phyloP scores from a whole-genome alignment of 2,329 filamentous ascomycete genomes.

The Fonsecaea erecta region DNA sequence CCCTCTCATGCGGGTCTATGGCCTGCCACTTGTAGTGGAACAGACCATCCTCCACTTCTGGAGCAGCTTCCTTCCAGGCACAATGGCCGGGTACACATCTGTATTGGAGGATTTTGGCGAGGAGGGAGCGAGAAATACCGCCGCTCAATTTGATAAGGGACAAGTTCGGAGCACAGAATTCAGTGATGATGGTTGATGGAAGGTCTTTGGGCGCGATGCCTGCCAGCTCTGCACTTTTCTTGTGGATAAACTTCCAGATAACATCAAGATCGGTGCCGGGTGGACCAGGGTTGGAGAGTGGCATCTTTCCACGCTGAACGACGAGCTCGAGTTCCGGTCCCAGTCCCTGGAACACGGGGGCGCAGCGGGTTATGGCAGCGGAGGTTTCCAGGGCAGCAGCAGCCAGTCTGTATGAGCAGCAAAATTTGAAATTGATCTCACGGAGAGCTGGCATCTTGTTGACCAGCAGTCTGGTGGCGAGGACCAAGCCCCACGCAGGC shows the following conservation, averaged over 20 bases:
- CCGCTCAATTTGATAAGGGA: slow-evolving; percentile 11
- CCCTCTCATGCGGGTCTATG: neutral
- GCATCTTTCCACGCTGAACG: neutral
- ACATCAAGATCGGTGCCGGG: neutral
- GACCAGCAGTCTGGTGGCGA: neutral
- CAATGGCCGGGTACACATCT: slow-evolving; percentile 10
- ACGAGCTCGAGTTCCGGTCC: slow-evolving; percentile 6
- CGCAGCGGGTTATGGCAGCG: slow-evolving; percentile 11
- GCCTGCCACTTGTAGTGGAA: neutral
- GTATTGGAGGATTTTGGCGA: neutral
- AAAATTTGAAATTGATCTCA: slow-evolving; percentile 5
- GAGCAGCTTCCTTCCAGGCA: neutral
- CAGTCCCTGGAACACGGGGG: neutral
- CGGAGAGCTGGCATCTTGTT: slow-evolving; percentile 2
- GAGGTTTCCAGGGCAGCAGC: slow-evolving; percentile 17
- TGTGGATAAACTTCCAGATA: neutral
- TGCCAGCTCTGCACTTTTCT: neutral
- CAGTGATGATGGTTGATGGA: neutral
- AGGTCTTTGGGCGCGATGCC: neutral
- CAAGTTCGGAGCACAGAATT: neutral
- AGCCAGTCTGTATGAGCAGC: neutral
- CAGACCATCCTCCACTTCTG: neutral
- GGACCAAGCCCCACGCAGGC: slow-evolving; percentile 6
- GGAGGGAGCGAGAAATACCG: neutral
- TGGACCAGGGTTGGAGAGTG: neutral